Conservation (phyloP, 139 green algal species). For the Picocystis salinarum region DNA sequence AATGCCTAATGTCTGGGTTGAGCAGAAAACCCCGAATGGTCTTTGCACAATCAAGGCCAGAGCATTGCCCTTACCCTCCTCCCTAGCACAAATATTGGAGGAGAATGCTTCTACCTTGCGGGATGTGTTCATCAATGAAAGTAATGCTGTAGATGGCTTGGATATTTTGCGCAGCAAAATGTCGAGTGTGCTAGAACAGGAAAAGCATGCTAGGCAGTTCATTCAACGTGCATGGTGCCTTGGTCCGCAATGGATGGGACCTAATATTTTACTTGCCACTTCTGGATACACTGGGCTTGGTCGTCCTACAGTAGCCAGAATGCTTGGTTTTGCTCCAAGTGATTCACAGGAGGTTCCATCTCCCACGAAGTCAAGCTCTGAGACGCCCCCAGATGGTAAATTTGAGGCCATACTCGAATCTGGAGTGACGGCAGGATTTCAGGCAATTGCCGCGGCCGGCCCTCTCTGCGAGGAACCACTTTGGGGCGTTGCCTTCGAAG, state of each 20-base stretch:
- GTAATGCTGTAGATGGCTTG: too few species aligned
- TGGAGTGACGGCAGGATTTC: constrained; percentile 68
- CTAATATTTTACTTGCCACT: constrained; percentile 55
- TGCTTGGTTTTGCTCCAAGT: background rate
- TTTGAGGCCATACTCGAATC: constrained; percentile 27
- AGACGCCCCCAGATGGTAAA: background rate
- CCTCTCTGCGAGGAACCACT: constrained; percentile 93
- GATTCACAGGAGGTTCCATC: background rate
- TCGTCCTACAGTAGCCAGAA: background rate
- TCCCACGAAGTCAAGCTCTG: background rate
- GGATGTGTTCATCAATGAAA: too few species aligned
- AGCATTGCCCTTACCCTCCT: too few species aligned
- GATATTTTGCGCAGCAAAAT: too few species aligned
- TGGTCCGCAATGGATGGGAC: constrained; percentile 51
- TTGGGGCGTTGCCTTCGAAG: constrained; percentile 66
- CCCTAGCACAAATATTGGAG: too few species aligned
- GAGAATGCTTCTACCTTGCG: too few species aligned
- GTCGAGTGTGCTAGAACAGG: too few species aligned
- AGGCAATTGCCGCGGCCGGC: constrained; percentile 59
- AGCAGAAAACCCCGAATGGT: background rate
- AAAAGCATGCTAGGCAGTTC: background rate
- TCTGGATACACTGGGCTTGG: background rate
- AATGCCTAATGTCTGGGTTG: too few species aligned
- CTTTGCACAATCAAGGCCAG: background rate
- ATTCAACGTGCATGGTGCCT: constrained; percentile 54